Evolutionary conservation across 331 rosid genomes (phyloP), one percentile per base, ranked within the genome.

Genomic region (Stylosanthes scabra): DNA sequence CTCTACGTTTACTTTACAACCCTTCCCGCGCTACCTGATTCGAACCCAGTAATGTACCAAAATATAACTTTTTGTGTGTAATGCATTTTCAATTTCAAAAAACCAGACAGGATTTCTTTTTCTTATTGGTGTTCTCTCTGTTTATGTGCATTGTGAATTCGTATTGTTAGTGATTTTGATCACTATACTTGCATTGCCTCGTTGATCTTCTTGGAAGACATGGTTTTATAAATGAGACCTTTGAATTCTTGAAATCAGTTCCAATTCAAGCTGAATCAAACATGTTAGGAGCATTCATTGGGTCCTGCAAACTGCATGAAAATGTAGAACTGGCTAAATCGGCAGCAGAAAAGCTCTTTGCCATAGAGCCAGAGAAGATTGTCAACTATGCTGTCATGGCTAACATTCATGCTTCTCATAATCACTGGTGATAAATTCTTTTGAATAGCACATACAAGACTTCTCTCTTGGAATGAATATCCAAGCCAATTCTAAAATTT

Each of bases 101-200:
- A 13, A 42, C 98, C 97, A 0, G 96, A 93, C 66, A 52, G 16
- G 63, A 61, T 91, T 41, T 75, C 88, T 11, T 86, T 93, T 68
- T 93, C n/a, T n/a, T n/a, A n/a, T 91, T 39, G 90, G 93, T 47
- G 86, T 85, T 81, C 87, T 93, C 51, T 79, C 92, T 25, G 92
- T 93, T 57, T 89, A 96, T 69, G 87, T 82, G 44, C 97, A 93
- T 80, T 74, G 86, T 2, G 96, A 94, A 37, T 77, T 85, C 39
- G 78, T 7, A 84, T 85, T 63, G 54, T 61, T 27, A 97, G 90
- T 27, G 86, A 81, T 76, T 67, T 85, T 5, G 85, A 86, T 44
- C 96, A 91, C 55, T 83, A 80, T 50, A 75, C 96, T 27, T 86
- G 92, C 63, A 94, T 27, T 86, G 92, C 63, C 74, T 93, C 2